These are phyloP conservation scores for Rhodamnia rubescens DNA, from an alignment of 345 rosid species.

Conservation along the genomic window DNA sequence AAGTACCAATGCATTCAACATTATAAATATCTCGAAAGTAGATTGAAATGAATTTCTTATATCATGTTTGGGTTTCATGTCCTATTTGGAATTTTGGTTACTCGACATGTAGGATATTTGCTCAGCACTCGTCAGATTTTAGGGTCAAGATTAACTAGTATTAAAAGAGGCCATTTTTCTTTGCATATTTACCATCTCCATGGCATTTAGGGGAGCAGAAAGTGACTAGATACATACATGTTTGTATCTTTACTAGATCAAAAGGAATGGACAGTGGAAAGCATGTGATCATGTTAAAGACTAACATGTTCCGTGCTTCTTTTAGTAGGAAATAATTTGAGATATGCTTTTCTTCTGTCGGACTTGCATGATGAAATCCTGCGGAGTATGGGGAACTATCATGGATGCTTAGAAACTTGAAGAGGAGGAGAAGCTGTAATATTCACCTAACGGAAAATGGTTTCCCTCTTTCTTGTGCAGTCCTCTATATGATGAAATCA, in stretches of 20 bases:
- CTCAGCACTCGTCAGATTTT: background rate
- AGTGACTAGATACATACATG: background rate
- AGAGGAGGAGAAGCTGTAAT: background rate
- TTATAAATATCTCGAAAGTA: background rate
- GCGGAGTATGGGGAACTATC: background rate
- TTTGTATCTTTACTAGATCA: background rate
- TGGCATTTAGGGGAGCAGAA: background rate
- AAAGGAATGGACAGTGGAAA: background rate
- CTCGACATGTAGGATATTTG: background rate
- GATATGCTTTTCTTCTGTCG: background rate
- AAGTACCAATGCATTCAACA: background rate
- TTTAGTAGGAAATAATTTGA: background rate
- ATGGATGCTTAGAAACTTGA: background rate
- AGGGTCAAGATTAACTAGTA: background rate
- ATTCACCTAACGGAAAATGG: background rate
- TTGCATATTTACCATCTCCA: background rate
- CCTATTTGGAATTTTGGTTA: background rate
- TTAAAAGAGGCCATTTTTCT: background rate
- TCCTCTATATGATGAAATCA: constrained; percentile 77
- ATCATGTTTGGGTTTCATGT: background rate
- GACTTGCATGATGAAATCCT: background rate
- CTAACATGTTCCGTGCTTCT: background rate
- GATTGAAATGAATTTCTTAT: background rate
- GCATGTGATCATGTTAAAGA: background rate
- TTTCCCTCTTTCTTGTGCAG: constrained; percentile 31